A percentile compares a stretch with the other conserved stretches of the same genome.
phyloP scores from a whole-genome alignment of 345 rosid species.

The Populus nigra region DNA sequence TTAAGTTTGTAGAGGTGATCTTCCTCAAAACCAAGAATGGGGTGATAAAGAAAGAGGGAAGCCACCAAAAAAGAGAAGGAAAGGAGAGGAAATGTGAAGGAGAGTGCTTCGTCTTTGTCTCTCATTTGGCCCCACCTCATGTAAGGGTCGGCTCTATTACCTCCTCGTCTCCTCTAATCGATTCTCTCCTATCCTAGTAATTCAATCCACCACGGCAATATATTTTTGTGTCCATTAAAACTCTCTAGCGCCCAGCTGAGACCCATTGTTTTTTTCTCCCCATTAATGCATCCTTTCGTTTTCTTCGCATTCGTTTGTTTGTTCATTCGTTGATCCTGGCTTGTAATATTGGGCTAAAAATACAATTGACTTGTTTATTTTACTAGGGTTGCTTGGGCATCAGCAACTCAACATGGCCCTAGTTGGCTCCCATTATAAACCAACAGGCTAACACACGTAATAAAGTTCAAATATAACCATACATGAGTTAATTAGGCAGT shows the following conservation, averaged over 20 bases:
- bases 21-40: constrained; percentile 33
- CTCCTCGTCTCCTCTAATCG: not conserved
- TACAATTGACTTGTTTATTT: not conserved
- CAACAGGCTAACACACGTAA: no score
- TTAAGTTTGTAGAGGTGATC: constrained; percentile 25
- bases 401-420: no score
- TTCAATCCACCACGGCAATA: constrained; percentile 25
- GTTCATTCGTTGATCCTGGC: not conserved
- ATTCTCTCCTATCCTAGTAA: not conserved
- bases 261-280: constrained; percentile 30
- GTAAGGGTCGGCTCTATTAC: not conserved
- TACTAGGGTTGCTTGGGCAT: not conserved
- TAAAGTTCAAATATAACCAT: no score
- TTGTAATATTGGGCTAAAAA: not conserved
- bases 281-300: not conserved
- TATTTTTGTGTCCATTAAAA: not conserved
- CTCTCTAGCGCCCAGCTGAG: not conserved
- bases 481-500: not conserved
- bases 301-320: not conserved
- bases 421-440: no score
- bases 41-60: constrained; percentile 33
- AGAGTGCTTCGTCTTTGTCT: constrained; percentile 40
- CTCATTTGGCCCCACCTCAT: constrained; percentile 28
- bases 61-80: constrained; percentile 19
- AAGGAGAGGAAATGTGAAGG: constrained; percentile 26